Percentiles rank a stretch among this genome's conserved stretches.
Conservation (phyloP, 768 basidiomycete genomes). For the Candolleomyces efflorescens region DNA sequence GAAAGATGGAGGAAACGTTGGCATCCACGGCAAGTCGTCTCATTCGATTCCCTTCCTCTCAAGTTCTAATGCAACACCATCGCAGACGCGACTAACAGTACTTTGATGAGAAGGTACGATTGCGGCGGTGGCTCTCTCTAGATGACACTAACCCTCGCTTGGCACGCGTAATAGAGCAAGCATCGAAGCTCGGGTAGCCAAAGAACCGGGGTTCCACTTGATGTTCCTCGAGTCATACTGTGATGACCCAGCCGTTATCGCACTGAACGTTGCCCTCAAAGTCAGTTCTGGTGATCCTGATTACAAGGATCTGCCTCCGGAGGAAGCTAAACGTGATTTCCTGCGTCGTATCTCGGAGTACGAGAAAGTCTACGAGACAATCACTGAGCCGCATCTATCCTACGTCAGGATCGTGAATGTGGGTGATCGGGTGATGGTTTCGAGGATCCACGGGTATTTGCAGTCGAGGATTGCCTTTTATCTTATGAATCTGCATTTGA, state of each 20-base stretch:
- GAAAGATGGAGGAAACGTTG: constrained; percentile 93
- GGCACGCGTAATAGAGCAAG: constrained; percentile 50
- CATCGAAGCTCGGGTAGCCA: constrained; percentile 78
- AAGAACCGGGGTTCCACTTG: constrained; percentile 81
- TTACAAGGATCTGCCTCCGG: constrained; percentile 84
- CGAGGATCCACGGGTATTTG: constrained; percentile 89
- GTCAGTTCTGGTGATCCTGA: constrained; percentile 97
- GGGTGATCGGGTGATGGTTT: constrained; percentile 82
- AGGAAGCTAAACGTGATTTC: constrained; percentile 89
- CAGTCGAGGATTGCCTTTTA: constrained; percentile 98
- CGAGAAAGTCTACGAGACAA: constrained; percentile 92
- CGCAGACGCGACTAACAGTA: constrained; percentile 97
- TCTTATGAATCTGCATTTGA: constrained; percentile 96
- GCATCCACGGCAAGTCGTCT: constrained; percentile 76
- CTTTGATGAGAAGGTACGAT: constrained; percentile 61
- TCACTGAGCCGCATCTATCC: constrained; percentile 85
- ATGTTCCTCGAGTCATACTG: constrained; percentile 96
- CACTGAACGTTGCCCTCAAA: constrained; percentile 94
- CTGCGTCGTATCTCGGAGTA: constrained; percentile 87
- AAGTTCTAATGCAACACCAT: not conserved
- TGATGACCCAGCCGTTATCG: constrained; percentile 91
- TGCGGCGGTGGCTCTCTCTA: not conserved
- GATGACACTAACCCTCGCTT: not conserved
- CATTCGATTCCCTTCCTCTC: not conserved
- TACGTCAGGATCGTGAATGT: constrained; percentile 94